Evolutionary conservation across 2,329 filamentous ascomycete species (phyloP).

Genomic region (Aureobasidium namibiae): DNA sequence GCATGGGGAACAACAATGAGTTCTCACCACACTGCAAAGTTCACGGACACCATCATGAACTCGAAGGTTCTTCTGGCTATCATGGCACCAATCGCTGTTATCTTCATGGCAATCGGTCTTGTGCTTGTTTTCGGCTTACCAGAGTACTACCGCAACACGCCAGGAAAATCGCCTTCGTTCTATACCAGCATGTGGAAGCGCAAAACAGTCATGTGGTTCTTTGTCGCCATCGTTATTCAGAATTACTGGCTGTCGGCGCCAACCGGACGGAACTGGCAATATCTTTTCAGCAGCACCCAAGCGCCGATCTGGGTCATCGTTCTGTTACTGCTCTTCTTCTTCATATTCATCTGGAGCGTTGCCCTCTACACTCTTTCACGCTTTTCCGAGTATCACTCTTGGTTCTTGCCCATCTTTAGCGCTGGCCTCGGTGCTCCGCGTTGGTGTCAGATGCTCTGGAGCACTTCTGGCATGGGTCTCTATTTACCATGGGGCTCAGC

Average conservation of each 20-base stretch:
- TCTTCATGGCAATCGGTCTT: conserved; percentile 49
- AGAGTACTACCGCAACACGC: conserved; percentile 56
- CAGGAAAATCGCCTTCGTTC: conserved; percentile 58
- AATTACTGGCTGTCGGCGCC: conserved; percentile 60
- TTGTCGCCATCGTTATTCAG: conserved; percentile 54
- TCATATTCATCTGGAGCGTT: conserved; percentile 47
- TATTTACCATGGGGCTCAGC: conserved; percentile 56
- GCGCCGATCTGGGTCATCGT: conserved; percentile 49
- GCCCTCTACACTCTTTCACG: conserved; percentile 44
- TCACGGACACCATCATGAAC: conserved; percentile 17
- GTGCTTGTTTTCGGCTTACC: conserved; percentile 53
- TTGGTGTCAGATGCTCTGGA: conserved; percentile 63
- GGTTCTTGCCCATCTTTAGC: conserved; percentile 60
- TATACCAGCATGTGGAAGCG: conserved; percentile 53
- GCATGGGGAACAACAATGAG: conserved; percentile 52
- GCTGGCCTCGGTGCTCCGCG: conserved; percentile 58
- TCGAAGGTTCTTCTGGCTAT: conserved; percentile 36
- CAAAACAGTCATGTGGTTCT: conserved; percentile 61
- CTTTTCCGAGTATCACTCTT: conserved; percentile 53
- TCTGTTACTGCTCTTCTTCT: conserved; percentile 49
- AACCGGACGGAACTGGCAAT: conserved; percentile 60
- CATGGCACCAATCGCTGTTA: conserved; percentile 47
- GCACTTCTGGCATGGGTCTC: conserved; percentile 49
- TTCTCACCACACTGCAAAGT: conserved; percentile 30
- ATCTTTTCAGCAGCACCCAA: conserved; percentile 50